Base-by-base conservation (phyloP, 2,329 filamentous ascomycete species). In the Cordyceps farinosa region DNA sequence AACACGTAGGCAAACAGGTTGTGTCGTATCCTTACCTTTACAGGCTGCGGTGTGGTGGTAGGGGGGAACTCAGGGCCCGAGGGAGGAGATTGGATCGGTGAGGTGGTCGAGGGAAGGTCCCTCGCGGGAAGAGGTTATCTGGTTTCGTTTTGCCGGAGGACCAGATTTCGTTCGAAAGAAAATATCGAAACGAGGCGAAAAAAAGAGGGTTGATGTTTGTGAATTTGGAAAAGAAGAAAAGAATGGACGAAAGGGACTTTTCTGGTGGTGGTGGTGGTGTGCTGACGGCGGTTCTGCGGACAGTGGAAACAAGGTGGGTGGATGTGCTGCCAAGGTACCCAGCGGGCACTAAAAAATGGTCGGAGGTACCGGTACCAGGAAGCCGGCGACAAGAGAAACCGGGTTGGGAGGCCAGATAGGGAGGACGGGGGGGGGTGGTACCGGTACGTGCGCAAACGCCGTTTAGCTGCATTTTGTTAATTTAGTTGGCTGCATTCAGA, bases 21-120 rank as follows among this genome's bases (percentile, higher is more conserved):
- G 22, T 27, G 56, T 59, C 56, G 56, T 45, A 59, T 30, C 11
- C 56, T 59, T 51, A 59, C 56, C 56, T 59, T 13, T 40, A 22
- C 36, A 59, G 45, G 44, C 56, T 48, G 44, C n/a, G 34, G 55
- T 48, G 45, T 50, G 30, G 56, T 50, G 22, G 22, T 22, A 22
- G 22, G 44, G 56, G 44, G 29, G 38, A 9, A 32, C 3, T 42
- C 45, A 51, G 22, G 29, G 29, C 34, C 54, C 17, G 22, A 22
- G 22, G 10, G 29, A 13, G 30, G 29, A 30, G 30, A 47, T 57
- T 34, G 32, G n/a, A 17, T 15, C 32, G 42, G 27, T 10, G 42
- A 50, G 44, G 13, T 51, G 27, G 36, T 17, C 51, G 56, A 59
- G 54, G 45, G 27, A 22, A 32, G 11, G 47, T 40, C 34, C 56